Conservation (phyloP, 176 grass and related monocot species). For the Zizania latifolia region DNA sequence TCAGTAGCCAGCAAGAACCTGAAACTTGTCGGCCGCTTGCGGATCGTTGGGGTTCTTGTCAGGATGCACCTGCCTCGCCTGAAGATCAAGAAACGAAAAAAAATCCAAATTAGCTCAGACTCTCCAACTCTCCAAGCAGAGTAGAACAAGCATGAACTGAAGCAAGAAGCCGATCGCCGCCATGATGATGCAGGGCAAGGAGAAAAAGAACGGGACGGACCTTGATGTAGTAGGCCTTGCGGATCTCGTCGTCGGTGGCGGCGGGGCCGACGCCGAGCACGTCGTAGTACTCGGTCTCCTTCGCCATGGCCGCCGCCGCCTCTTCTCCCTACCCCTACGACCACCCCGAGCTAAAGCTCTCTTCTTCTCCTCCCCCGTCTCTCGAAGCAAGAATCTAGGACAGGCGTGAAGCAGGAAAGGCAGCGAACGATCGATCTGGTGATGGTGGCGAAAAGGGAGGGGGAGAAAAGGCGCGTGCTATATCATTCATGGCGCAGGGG, state of each 20-base stretch:
- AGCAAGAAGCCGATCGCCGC: background rate
- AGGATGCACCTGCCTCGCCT: conserved; percentile 80
- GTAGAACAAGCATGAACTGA: background rate
- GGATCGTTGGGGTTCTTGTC: conserved; percentile 78
- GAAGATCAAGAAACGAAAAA: background rate
- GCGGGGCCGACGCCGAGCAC: conserved; percentile 62
- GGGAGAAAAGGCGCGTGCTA: conserved; percentile 24
- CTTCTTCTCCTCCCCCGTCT: background rate
- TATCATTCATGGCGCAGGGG: conserved; percentile 35
- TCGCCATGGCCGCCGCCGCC: conserved; percentile 46
- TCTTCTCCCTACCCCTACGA: conserved; percentile 13
- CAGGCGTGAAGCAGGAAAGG: background rate
- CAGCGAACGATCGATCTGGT: background rate
- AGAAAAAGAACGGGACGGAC: conserved; percentile 16
- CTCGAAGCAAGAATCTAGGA: background rate
- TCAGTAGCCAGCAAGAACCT: conserved; percentile 26
- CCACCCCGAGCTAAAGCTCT: no score
- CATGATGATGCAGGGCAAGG: background rate
- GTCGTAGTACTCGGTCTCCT: conserved; percentile 99
- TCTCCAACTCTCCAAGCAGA: background rate
- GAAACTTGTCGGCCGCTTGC: conserved; percentile 79
- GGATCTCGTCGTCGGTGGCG: conserved; percentile 87
- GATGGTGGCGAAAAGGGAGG: background rate
- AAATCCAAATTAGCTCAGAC: background rate
- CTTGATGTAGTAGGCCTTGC: conserved; percentile 96